Base-by-base conservation (phyloP, 129 eudicot species). In the Dittrichia graveolens region DNA sequence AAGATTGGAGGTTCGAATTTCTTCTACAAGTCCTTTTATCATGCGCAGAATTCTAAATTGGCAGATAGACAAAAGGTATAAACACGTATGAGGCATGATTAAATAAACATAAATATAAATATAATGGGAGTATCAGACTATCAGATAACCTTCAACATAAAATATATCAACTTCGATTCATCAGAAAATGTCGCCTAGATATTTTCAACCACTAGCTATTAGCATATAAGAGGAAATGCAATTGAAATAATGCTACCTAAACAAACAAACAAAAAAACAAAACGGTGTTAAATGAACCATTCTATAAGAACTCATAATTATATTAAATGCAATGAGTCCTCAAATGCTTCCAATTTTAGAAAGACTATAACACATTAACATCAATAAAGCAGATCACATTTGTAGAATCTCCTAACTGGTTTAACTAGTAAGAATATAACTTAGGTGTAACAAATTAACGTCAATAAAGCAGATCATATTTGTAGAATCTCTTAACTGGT, bases 391-490 rank as follows among this genome's bases (percentile, higher is more conserved):
- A 15, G 37, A 50, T 50, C 3, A 6, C 1, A 61, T 40, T 40
- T 39, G 31, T 43, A 64, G 10, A 11, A 66, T 45, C 43, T 19
- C 13, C 19, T 46, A 46, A 12, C 3, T 11, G 71, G 19, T 48
- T 66, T 14, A 18, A 6, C 24, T 44, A 57, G 58, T 8, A 11
- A 35, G 35, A 34, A 45, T 49, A 34, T 47, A 47, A 67, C 31
- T 35, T 47, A 34, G 72, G 37, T 57, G 67, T 57, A 57, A 24
- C 45, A 71, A 43, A 58, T n/a, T n/a, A 70, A 56, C 54, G 24
- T 11, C 54, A 55, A 55, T 12, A 56, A 12, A 3, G 43, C 24
- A 15, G 37, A 50, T 50, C 3, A 6, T 1, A 61, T 40, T 40
- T 39, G 31, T 43, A 64, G 10, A 11, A 66, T 45, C 43, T 19